These are phyloP conservation scores for Closterium sp. DNA, from an alignment of 139 green algal species.

Conservation along the genomic window DNA sequence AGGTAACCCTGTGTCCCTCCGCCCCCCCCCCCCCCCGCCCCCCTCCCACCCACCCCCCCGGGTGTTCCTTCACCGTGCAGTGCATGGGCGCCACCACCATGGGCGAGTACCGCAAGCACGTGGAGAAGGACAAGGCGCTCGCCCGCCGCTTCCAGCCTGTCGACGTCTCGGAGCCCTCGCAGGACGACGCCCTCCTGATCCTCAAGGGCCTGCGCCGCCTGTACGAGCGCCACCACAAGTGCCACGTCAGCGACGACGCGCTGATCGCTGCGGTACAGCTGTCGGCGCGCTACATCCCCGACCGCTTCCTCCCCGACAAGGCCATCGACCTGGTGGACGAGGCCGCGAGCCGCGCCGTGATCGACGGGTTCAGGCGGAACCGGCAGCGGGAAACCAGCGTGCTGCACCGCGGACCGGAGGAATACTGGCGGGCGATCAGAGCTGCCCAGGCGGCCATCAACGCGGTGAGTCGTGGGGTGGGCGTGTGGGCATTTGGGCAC, in stretches of 20 bases:
- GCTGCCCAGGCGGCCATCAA: slow-evolving; percentile 20
- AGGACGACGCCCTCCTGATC: slow-evolving; percentile 73
- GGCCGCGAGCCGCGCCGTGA: slow-evolving; percentile 82
- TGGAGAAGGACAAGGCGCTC: slow-evolving; percentile 93
- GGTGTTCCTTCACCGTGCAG: slow-evolving; percentile 30
- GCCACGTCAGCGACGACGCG: slow-evolving; percentile 65
- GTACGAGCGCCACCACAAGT: slow-evolving; percentile 88
- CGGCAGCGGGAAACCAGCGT: slow-evolving; percentile 59
- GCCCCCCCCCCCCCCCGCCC: no score
- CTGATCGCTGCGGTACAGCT: slow-evolving; percentile 63
- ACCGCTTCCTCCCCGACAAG: slow-evolving; percentile 94
- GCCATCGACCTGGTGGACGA: slow-evolving; percentile 98
- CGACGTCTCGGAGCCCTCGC: slow-evolving; percentile 43
- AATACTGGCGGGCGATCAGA: slow-evolving; percentile 45
- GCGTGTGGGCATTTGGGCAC: no score
- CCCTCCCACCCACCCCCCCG: no score
- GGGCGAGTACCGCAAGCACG: slow-evolving; percentile 84
- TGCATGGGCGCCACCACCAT: slow-evolving; percentile 67
- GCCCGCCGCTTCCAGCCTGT: slow-evolving; percentile 87
- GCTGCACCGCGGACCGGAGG: slow-evolving; percentile 59
- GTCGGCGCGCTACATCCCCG: slow-evolving; percentile 71
- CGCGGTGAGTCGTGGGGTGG: slow-evolving; percentile 3
- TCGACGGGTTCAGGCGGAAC: slow-evolving; percentile 69
- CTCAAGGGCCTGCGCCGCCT: slow-evolving; percentile 68
- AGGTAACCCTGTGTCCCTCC: no score